Evolutionary conservation across 768 basidiomycete species (phyloP).

Genomic region (Coprinopsis strossmayeri): DNA sequence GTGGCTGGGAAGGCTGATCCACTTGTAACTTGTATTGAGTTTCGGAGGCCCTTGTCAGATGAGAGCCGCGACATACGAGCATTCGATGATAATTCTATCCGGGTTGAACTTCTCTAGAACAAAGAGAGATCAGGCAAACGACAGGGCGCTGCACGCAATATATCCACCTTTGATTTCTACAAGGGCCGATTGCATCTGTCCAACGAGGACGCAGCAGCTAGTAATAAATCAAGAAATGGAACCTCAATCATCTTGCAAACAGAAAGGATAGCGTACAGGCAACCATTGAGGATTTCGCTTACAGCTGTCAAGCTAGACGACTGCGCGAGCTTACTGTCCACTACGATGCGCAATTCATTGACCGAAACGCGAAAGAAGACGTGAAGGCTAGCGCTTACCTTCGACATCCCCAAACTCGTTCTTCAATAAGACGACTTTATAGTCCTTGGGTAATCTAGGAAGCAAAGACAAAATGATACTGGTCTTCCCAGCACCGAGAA

Average conservation of each 20-base stretch:
- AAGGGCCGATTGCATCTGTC: conserved; percentile 88
- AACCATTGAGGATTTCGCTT: conserved; percentile 93
- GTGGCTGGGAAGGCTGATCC: conserved; percentile 96
- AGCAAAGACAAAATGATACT: conserved; percentile 79
- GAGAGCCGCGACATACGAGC: conserved; percentile 61
- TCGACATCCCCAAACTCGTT: conserved; percentile 96
- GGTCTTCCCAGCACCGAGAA: conserved; percentile 79
- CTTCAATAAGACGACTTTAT: conserved; percentile 87
- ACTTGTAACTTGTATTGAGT: no score
- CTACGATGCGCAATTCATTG: conserved; percentile 27
- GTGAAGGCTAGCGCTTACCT: conserved; percentile 34
- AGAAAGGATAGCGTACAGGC: conserved; percentile 55
- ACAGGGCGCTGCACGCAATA: background rate
- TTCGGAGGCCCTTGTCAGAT: no score
- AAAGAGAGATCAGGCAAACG: background rate
- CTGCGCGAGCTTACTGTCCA: conserved; percentile 86
- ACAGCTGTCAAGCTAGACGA: conserved; percentile 82
- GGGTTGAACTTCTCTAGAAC: conserved; percentile 69
- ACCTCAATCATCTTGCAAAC: background rate
- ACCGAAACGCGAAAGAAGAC: background rate
- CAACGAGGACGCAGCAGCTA: conserved; percentile 95
- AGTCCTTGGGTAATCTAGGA: conserved; percentile 74
- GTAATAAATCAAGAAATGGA: conserved; percentile 31
- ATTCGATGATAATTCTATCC: conserved; percentile 92
- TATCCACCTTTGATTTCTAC: conserved; percentile 78